Percentiles rank a stretch among this genome's conserved stretches.
Conservation (phyloP, 164 flowering plant species). For the Tetrastigma voinierianum region DNA sequence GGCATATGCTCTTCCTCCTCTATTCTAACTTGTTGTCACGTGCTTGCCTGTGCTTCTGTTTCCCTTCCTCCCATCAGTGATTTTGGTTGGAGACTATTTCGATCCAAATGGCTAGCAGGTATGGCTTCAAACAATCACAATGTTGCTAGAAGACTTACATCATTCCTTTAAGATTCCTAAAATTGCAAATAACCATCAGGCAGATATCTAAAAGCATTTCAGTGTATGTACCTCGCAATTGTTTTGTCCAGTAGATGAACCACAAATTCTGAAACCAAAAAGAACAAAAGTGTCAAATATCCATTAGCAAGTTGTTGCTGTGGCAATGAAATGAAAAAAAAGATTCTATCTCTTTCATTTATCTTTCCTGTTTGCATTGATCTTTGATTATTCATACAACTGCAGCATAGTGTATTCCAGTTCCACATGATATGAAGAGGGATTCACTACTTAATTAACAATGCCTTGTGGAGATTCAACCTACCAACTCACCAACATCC, state of each 20-base stretch:
- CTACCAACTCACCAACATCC: not conserved
- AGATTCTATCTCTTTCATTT: not conserved
- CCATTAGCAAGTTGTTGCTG: not conserved
- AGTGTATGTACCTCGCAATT: slow-evolving; percentile 66
- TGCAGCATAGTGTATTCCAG: not conserved
- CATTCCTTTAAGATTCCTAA: too few species aligned
- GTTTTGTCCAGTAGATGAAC: slow-evolving; percentile 81
- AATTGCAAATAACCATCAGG: not conserved
- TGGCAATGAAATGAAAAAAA: not conserved
- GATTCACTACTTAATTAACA: not conserved
- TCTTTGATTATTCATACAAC: not conserved
- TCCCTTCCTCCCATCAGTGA: too few species aligned
- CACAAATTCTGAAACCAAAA: slow-evolving; percentile 69
- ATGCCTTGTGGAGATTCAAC: not conserved
- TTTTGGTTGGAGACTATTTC: too few species aligned
- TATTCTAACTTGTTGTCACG: too few species aligned
- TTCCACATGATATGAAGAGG: not conserved
- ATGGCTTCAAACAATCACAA: not conserved
- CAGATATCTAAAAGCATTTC: not conserved
- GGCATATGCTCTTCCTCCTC: too few species aligned
- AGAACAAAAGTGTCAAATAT: not conserved
- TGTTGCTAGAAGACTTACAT: too few species aligned
- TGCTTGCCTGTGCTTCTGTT: too few species aligned
- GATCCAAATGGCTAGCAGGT: not conserved
- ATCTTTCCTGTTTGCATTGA: too few species aligned